phyloP scores from a whole-genome alignment of 164 flowering plant genomes.

The Euptelea pleiosperma region DNA sequence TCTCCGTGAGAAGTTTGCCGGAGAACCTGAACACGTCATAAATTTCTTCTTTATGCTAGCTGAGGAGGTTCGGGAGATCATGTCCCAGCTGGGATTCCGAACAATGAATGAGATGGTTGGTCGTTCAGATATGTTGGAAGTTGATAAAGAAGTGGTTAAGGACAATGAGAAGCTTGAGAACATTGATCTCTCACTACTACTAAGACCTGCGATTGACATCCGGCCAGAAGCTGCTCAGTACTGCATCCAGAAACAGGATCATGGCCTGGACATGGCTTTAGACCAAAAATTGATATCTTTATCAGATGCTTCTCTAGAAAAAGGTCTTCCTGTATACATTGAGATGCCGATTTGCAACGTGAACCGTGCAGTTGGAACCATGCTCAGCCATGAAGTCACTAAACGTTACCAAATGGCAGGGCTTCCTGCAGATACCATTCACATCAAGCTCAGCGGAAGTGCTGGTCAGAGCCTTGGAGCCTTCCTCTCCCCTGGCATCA shows the following conservation, averaged over 20 bases:
- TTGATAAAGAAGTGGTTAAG: slow-evolving; percentile 69
- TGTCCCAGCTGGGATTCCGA: slow-evolving; percentile 88
- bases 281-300: slow-evolving; percentile 67
- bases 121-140: slow-evolving; percentile 93
- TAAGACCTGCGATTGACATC: slow-evolving; percentile 85
- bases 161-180: slow-evolving; percentile 86
- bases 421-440: slow-evolving; percentile 87
- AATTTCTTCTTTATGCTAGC: slow-evolving; percentile 99
- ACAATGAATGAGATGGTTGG: slow-evolving; percentile 95
- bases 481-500: slow-evolving; percentile 89
- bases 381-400: slow-evolving; percentile 98
- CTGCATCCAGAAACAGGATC: slow-evolving; percentile 94
- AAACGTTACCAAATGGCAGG: slow-evolving; percentile 77
- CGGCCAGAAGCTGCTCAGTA: slow-evolving; percentile 92
- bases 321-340: slow-evolving; percentile 77
- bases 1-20: slow-evolving; percentile 95
- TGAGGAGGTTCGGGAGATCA: slow-evolving; percentile 90
- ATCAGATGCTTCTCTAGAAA: slow-evolving; percentile 70
- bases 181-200: slow-evolving; percentile 79
- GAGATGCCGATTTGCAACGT: slow-evolving; percentile 73
- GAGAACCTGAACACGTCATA: slow-evolving; percentile 96
- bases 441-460: slow-evolving; percentile 83
- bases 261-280: slow-evolving; percentile 92
- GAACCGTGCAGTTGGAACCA: slow-evolving; percentile 97
- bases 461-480: slow-evolving; percentile 99